Evolutionary conservation across 805 yeast species (phyloP).

Genomic region (Kuraishia piskuri): DNA sequence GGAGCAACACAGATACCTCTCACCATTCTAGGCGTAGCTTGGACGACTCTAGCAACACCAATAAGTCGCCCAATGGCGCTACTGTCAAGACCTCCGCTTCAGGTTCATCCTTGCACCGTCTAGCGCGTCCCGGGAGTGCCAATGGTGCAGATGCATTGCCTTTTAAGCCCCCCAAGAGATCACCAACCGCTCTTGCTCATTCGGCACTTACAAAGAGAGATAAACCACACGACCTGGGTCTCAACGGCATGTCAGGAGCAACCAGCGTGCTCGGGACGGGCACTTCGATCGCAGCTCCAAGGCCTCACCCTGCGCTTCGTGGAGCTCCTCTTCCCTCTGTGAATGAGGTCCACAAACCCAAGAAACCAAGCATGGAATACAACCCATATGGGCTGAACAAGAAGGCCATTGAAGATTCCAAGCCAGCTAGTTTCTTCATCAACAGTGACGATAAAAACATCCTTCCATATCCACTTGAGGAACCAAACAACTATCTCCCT

Average conservation of each 20-base stretch:
- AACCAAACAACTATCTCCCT: conserved; percentile 65
- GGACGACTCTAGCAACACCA: neutral
- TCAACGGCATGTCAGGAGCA: neutral
- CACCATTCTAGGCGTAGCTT: neutral
- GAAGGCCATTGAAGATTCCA: conserved; percentile 15
- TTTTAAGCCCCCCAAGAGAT: neutral
- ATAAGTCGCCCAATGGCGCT: neutral
- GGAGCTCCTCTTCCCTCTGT: neutral
- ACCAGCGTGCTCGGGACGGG: neutral
- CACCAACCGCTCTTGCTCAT: neutral
- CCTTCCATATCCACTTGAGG: conserved; percentile 57
- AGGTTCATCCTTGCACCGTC: neutral
- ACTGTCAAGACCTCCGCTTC: neutral
- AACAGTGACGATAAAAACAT: conserved; percentile 32
- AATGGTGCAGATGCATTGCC: neutral
- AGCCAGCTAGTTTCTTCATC: conserved; percentile 16
- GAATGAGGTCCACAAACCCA: neutral
- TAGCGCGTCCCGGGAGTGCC: neutral
- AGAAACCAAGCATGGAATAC: conserved; percentile 37
- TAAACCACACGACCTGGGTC: neutral
- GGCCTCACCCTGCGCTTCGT: neutral
- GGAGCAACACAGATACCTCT: neutral
- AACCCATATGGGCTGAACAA: conserved; percentile 57
- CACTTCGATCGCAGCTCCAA: neutral
- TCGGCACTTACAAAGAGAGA: neutral